Evolutionary conservation across 2,329 filamentous ascomycete genomes (phyloP), one percentile per base, ranked within the genome.

Genomic region (Epichloe coenophiala): DNA sequence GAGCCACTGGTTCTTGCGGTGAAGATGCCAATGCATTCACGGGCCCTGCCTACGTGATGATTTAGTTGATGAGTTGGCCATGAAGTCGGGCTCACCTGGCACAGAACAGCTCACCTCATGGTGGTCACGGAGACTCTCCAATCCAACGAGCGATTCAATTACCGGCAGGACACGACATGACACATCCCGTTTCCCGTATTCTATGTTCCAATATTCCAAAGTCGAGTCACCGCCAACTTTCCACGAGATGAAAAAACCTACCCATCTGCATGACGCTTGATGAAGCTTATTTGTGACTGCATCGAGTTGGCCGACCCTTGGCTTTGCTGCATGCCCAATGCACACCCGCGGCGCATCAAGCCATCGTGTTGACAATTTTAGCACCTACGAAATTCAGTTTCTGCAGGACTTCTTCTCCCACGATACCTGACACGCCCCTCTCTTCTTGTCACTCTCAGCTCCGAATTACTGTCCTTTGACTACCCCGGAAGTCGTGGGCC

Each of bases 41-140:
- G 39, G 47, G 40, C 47, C 38, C 47, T 43, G 31, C 21, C 31
- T 43, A 39, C 31, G 40, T 49, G 47, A 49, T 44, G 40, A 9
- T 21, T 49, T 13, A 27, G 27, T 39, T 12, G 37, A n/a, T 21
- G 46, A 41, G 27, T 9, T 42, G 47, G 23, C 21, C 47, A 23
- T 48, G 0, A 8, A 21, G 36, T 9, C 13, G 21, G 21, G 13
- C 35, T 38, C 31, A 31, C 40, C 40, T 49, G 47, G 38, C 40
- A 17, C 13, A 31, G 17, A 33, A 49, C 40, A 38, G 23, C 40
- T 37, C 47, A 49, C 33, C 47, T 15, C 21, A 11, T 13, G n/a
- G 39, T 49, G 47, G 40, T 49, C 47, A 44, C 40, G 47, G 8
- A 43, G 33, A 49, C 19, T 42, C 9, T 42, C 23, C 42, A 8